Evolutionary conservation across 768 basidiomycete genomes (phyloP).

Genomic region (Boletus sp.): DNA sequence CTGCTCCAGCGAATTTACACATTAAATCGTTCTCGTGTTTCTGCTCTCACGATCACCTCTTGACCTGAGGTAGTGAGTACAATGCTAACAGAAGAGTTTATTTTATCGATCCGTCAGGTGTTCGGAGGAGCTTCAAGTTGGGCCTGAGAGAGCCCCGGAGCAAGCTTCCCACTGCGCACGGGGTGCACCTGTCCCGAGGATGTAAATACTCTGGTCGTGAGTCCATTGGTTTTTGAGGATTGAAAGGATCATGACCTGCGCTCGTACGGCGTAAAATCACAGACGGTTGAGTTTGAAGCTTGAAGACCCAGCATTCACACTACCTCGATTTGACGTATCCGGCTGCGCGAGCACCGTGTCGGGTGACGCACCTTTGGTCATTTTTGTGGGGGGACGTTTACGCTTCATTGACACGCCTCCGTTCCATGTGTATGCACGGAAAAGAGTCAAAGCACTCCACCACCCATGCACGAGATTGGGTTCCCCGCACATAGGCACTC

Average conservation of each 20-base stretch:
- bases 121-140: neutral
- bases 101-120: neutral
- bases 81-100: neutral
- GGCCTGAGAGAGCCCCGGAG: neutral
- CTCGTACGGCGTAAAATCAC: neutral
- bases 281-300: neutral
- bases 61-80: neutral
- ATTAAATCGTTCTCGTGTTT: neutral
- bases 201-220: neutral
- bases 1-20: neutral
- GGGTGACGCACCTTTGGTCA: neutral
- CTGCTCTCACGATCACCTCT: neutral
- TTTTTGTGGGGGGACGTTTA: neutral
- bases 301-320: neutral
- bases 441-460: neutral
- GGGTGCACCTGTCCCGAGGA: neutral
- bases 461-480: neutral
- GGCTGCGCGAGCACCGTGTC: neutral
- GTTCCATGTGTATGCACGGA: neutral
- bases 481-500: neutral
- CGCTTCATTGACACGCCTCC: constrained; percentile 6
- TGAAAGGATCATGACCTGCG: neutral
- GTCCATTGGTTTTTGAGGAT: neutral
- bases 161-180: neutral
- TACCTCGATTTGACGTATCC: constrained; percentile 15